Evolutionary conservation across 306 rosid genomes (phyloP).

Genomic region (Prunus mume): DNA sequence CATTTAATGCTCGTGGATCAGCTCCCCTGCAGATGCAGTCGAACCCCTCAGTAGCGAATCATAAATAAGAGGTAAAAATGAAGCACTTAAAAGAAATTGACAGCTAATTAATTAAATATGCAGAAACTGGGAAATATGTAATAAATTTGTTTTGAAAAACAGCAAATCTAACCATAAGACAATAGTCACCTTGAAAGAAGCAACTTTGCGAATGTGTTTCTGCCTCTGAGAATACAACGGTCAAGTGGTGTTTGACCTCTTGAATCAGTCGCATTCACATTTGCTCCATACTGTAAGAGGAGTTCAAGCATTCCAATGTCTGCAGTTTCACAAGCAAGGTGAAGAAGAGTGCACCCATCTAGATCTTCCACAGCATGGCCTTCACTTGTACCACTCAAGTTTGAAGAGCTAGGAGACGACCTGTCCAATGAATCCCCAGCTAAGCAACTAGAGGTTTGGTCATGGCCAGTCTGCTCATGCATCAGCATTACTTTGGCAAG

Average conservation of each 20-base stretch:
- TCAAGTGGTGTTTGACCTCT: constrained; percentile 86
- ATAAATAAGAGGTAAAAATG: not conserved
- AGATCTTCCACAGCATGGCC: constrained; percentile 60
- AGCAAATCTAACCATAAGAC: constrained; percentile 11
- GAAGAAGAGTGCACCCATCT: constrained; percentile 84
- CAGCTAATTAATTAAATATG: not conserved
- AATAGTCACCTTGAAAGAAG: constrained; percentile 76
- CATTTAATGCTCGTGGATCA: constrained; percentile 75
- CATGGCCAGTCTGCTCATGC: constrained; percentile 71
- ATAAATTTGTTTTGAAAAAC: not conserved
- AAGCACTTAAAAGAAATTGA: not conserved
- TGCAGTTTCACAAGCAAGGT: constrained; percentile 90
- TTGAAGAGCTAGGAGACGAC: constrained; percentile 59
- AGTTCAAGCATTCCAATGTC: constrained; percentile 97
- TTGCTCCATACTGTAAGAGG: constrained; percentile 94
- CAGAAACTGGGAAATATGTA: not conserved
- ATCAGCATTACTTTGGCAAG: constrained; percentile 91
- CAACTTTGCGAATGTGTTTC: constrained; percentile 52
- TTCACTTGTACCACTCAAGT: constrained; percentile 50
- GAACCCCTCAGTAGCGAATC: constrained; percentile 20
- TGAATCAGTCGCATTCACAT: constrained; percentile 66
- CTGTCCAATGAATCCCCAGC: constrained; percentile 64
- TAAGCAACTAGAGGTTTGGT: constrained; percentile 45
- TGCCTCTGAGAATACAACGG: constrained; percentile 69
- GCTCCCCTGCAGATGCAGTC: constrained; percentile 71